Evolutionary conservation across 2,329 filamentous ascomycete genomes (phyloP).

Genomic region (Didymella pomorum): DNA sequence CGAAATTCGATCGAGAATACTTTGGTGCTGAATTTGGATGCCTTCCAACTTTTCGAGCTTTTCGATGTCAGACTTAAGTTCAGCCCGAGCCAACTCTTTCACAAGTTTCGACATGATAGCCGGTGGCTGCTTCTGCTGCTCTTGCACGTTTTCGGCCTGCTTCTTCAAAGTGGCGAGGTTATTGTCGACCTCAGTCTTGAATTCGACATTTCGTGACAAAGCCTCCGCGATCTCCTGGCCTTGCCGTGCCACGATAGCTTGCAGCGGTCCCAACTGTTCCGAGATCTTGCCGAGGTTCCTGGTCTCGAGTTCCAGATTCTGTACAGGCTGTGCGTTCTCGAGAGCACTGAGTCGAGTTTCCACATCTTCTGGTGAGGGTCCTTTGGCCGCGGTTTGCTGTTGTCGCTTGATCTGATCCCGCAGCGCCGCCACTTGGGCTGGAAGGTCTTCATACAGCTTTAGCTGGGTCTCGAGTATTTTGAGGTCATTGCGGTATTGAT

Average conservation of each 20-base stretch:
- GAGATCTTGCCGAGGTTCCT: not conserved
- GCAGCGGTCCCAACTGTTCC: not conserved
- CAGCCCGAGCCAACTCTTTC: not conserved
- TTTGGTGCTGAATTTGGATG: not conserved
- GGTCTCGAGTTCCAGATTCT: not conserved
- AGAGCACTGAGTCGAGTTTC: not conserved
- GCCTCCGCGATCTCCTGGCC: not conserved
- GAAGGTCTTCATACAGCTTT: not conserved
- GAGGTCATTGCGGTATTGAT: not conserved
- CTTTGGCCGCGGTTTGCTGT: constrained; percentile 1
- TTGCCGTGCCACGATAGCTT: not conserved
- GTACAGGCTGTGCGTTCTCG: constrained; percentile 1
- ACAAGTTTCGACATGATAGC: not conserved
- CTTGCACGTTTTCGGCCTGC: not conserved
- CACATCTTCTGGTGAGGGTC: not conserved
- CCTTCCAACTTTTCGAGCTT: not conserved
- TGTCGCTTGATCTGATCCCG: not conserved
- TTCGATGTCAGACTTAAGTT: not conserved
- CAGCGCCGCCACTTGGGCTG: not conserved
- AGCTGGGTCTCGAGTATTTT: constrained; percentile 2
- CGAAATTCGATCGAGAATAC: not conserved
- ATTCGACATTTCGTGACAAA: not conserved
- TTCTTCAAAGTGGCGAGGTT: not conserved
- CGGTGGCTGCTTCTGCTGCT: not conserved
- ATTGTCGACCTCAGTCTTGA: not conserved